Evolutionary conservation across 768 basidiomycete species (phyloP).

Genomic region (Boletus patriciae): DNA sequence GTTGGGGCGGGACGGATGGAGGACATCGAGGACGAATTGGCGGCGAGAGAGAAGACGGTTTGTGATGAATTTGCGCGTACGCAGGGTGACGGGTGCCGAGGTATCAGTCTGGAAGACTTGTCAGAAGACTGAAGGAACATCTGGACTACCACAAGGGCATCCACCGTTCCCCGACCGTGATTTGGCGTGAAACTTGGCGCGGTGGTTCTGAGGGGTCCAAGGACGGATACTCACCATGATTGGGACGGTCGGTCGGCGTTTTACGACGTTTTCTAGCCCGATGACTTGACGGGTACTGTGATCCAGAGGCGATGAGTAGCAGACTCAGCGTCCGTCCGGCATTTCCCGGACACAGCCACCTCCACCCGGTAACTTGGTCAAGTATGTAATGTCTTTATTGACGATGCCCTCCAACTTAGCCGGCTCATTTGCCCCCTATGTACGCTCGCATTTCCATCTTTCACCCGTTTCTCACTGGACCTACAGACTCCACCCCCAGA

Average conservation of each 20-base stretch:
- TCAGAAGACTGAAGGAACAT: constrained; percentile 25
- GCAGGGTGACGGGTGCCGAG: constrained; percentile 88
- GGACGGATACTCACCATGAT: constrained; percentile 38
- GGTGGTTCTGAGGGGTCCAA: constrained; percentile 5
- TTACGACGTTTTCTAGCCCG: constrained; percentile 25
- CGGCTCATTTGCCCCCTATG: constrained; percentile 64
- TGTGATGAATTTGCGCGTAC: constrained; percentile 99
- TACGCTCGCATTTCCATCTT: constrained; percentile 28
- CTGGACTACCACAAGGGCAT: constrained; percentile 23
- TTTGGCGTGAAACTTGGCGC: constrained; percentile 8
- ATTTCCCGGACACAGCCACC: constrained; percentile 41
- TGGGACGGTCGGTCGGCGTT: constrained; percentile 19
- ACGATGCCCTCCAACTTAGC: constrained; percentile 8
- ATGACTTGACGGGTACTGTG: constrained; percentile 29
- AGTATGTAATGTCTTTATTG: background rate
- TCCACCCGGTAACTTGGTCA: background rate
- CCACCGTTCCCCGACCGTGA: constrained; percentile 20
- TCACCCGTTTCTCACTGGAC: constrained; percentile 1
- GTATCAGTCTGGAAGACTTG: constrained; percentile 59
- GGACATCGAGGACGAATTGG: constrained; percentile 93
- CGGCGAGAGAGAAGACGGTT: constrained; percentile 95
- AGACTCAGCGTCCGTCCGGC: constrained; percentile 42
- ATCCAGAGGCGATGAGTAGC: constrained; percentile 3
- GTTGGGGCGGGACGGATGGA: constrained; percentile 94
- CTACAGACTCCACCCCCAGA: constrained; percentile 59